Percentiles rank a stretch among this genome's conserved stretches.
Evolutionary conservation across 305 asterid species (phyloP).

Genomic region (Solanum hybrid): DNA sequence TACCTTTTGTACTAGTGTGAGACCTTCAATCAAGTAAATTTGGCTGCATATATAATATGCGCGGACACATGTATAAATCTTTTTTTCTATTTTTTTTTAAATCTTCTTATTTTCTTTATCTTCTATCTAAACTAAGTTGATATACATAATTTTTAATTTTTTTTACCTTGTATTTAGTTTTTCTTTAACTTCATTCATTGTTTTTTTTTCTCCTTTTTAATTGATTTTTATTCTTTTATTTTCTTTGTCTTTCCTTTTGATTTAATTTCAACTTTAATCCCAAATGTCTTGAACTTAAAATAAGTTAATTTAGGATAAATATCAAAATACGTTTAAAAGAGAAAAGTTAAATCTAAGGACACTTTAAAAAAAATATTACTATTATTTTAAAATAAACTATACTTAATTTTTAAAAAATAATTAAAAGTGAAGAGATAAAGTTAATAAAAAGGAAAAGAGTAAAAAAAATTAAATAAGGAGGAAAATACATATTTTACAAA

Average conservation of each 20-base stretch:
- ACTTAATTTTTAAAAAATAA: too few relatives aligned
- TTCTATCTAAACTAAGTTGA: background rate
- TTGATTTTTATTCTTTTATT: background rate
- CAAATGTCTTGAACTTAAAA: background rate
- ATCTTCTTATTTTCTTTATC: background rate
- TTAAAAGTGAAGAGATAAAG: background rate
- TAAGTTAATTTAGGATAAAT: background rate
- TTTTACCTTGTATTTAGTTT: background rate
- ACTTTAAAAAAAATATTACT: too few relatives aligned
- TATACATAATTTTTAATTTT: too few relatives aligned
- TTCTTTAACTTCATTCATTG: background rate
- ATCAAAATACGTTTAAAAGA: background rate
- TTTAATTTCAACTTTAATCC: too few relatives aligned
- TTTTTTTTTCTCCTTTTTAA: background rate
- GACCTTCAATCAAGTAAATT: too few relatives aligned
- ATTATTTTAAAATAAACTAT: too few relatives aligned
- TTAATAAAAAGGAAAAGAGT: background rate
- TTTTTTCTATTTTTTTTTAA: too few relatives aligned
- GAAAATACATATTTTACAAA: background rate
- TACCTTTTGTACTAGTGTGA: background rate
- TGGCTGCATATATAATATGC: too few relatives aligned
- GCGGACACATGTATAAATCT: background rate
- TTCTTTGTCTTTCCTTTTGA: too few relatives aligned
- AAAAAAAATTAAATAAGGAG: background rate
- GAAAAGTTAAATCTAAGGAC: background rate